phyloP scores from a whole-genome alignment of 768 basidiomycete species.

The Psilocybe azurescens region DNA sequence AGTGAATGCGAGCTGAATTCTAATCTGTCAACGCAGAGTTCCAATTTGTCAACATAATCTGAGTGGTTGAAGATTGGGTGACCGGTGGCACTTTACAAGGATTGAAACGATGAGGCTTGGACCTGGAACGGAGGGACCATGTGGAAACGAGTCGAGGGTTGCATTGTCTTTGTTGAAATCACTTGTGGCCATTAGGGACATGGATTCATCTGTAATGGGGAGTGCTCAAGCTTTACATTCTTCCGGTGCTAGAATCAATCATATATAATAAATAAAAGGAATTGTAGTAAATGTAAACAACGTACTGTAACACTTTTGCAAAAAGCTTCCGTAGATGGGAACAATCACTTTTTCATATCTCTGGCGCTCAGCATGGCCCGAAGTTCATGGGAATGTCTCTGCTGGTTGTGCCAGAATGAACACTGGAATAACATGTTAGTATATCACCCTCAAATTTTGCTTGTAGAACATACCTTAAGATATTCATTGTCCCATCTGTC shows the following conservation, averaged over 20 bases:
- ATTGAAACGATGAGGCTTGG: no score
- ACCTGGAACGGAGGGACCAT: no score
- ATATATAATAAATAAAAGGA: not conserved
- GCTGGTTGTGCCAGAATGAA: conserved; percentile 8
- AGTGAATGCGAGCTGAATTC: no score
- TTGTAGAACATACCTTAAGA: conserved; percentile 16
- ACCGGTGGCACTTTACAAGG: no score
- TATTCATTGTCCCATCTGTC: conserved; percentile 13
- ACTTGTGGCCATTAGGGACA: no score
- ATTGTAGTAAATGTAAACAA: not conserved
- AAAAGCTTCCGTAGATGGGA: conserved; percentile 5
- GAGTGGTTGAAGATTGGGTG: no score
- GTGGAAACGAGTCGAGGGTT: no score
- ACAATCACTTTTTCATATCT: conserved; percentile 4
- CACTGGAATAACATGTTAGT: not conserved
- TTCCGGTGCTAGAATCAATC: not conserved
- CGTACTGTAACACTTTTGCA: conserved; percentile 17
- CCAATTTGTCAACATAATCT: no score
- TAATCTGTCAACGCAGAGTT: no score
- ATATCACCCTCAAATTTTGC: no score
- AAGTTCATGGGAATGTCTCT: conserved; percentile 17
- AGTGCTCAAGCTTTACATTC: not conserved
- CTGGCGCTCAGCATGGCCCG: conserved; percentile 6
- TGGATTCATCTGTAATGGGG: no score
- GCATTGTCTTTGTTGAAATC: no score